These are phyloP conservation scores for Dichotomopilus funicola DNA, from an alignment of 2,329 filamentous ascomycete species.

Conservation along the genomic window DNA sequence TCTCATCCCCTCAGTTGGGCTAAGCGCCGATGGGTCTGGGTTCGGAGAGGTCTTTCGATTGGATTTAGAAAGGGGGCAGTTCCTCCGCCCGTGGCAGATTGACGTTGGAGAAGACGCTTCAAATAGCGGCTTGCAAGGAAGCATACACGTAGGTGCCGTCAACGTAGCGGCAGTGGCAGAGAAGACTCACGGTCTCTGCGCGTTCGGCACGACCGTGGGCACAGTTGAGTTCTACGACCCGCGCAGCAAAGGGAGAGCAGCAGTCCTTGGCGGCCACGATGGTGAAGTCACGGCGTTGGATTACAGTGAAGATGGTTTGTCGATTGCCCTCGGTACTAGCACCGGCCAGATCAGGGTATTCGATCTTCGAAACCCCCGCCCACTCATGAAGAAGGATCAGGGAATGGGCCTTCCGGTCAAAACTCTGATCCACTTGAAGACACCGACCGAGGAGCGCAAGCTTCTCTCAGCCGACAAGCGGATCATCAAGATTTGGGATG, in stretches of 20 bases:
- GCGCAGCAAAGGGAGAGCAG: conserved; percentile 73
- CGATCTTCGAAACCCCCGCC: conserved; percentile 80
- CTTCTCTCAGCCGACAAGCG: conserved; percentile 88
- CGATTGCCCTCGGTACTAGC: conserved; percentile 79
- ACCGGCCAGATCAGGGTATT: conserved; percentile 84
- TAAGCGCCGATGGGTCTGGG: conserved; percentile 64
- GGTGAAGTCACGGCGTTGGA: conserved; percentile 80
- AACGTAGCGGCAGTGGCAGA: conserved; percentile 85
- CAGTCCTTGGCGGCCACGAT: conserved; percentile 62
- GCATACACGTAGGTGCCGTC: conserved; percentile 76
- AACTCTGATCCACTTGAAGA: conserved; percentile 68
- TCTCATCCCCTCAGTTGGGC: conserved; percentile 77
- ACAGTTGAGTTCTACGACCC: conserved; percentile 97
- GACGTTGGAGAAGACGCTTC: conserved; percentile 83
- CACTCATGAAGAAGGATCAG: conserved; percentile 86
- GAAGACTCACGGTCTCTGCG: conserved; percentile 78
- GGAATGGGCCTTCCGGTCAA: conserved; percentile 91
- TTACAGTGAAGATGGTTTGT: conserved; percentile 77
- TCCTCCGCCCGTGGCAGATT: conserved; percentile 89
- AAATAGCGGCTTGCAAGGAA: conserved; percentile 72
- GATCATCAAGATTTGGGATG: conserved; percentile 96
- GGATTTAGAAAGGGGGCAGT: conserved; percentile 85
- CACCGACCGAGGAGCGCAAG: conserved; percentile 71
- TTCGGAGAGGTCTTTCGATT: conserved; percentile 88
- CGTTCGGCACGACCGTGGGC: conserved; percentile 91